Evolutionary conservation across 129 eudicot genomes (phyloP).

Genomic region (Chrysanthemum lavandulifolium): DNA sequence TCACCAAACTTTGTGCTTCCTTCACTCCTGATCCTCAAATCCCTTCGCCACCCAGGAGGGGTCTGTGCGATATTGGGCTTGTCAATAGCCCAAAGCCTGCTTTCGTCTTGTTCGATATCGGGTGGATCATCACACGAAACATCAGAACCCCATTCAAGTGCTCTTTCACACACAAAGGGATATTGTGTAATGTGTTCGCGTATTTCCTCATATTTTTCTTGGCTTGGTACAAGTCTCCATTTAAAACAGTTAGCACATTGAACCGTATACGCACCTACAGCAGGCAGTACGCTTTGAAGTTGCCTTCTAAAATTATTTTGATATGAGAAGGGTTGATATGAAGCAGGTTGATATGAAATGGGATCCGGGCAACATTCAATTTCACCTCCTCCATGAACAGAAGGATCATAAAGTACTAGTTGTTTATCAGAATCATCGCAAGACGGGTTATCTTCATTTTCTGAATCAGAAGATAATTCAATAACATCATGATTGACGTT

Average conservation of each 20-base stretch:
- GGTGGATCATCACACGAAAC: slow-evolving; percentile 74
- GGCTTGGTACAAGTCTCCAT: slow-evolving; percentile 84
- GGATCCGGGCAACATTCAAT: slow-evolving; percentile 36
- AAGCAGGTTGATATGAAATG: slow-evolving; percentile 1
- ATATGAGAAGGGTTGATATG: slow-evolving; percentile 18
- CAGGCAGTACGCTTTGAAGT: slow-evolving; percentile 35
- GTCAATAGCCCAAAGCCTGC: slow-evolving; percentile 92
- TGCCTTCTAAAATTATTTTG: neutral
- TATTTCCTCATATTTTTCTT: slow-evolving; percentile 80
- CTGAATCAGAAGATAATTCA: slow-evolving; percentile 26
- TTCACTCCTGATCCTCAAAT: slow-evolving; percentile 67
- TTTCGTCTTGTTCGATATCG: slow-evolving; percentile 79
- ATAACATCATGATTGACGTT: slow-evolving; percentile 21
- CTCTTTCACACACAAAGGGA: slow-evolving; percentile 72
- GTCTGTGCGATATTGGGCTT: slow-evolving; percentile 84
- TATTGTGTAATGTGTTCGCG: slow-evolving; percentile 63
- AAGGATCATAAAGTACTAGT: slow-evolving; percentile 62
- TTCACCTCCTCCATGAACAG: slow-evolving; percentile 24
- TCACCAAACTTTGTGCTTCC: slow-evolving; percentile 88
- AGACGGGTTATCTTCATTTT: slow-evolving; percentile 29
- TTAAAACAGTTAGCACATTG: slow-evolving; percentile 85
- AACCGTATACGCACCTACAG: slow-evolving; percentile 77
- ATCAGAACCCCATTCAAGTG: slow-evolving; percentile 78
- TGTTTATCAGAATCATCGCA: slow-evolving; percentile 46
- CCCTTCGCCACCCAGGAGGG: slow-evolving; percentile 86